These are phyloP conservation scores for Microsporum audouinii DNA, from an alignment of 2,329 filamentous ascomycete genomes.

Conservation along the genomic window DNA sequence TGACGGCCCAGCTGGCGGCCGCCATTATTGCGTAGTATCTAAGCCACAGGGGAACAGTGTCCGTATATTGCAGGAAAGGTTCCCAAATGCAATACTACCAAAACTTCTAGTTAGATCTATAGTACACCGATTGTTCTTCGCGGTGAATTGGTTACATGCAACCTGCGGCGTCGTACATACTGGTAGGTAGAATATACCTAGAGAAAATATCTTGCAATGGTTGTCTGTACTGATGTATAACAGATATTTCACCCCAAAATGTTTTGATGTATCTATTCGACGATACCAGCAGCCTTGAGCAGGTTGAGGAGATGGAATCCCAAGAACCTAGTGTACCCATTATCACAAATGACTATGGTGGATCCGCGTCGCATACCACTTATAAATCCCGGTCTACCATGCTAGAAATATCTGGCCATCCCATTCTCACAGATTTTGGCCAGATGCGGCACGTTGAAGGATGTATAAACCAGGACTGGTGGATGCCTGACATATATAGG, in stretches of 20 bases:
- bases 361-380: not conserved
- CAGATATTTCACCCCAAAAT: conserved; percentile 15
- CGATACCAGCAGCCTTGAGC: conserved; percentile 9
- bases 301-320: conserved; percentile 12
- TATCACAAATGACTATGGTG: not conserved
- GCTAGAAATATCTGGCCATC: conserved; percentile 10
- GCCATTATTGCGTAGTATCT: conserved; percentile 20
- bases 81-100: conserved; percentile 16
- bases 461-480: conserved; percentile 13
- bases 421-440: conserved; percentile 20
- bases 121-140: conserved; percentile 13
- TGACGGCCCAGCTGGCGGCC: conserved; percentile 5
- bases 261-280: conserved; percentile 7
- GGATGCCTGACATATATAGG: conserved; percentile 20
- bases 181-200: conserved; percentile 8
- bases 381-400: conserved; percentile 10
- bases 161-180: conserved; percentile 16
- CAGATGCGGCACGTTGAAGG: conserved; percentile 9
- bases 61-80: conserved; percentile 16
- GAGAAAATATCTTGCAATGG: no score
- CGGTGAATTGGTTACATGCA: conserved; percentile 15
- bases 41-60: conserved; percentile 19
- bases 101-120: conserved; percentile 15
- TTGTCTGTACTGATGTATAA: no score
- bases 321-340: conserved; percentile 9